Percentiles rank a stretch among this genome's conserved stretches.
phyloP scores from a whole-genome alignment of 1,284 basidiomycete species.

The Hymenochaete sp. region DNA sequence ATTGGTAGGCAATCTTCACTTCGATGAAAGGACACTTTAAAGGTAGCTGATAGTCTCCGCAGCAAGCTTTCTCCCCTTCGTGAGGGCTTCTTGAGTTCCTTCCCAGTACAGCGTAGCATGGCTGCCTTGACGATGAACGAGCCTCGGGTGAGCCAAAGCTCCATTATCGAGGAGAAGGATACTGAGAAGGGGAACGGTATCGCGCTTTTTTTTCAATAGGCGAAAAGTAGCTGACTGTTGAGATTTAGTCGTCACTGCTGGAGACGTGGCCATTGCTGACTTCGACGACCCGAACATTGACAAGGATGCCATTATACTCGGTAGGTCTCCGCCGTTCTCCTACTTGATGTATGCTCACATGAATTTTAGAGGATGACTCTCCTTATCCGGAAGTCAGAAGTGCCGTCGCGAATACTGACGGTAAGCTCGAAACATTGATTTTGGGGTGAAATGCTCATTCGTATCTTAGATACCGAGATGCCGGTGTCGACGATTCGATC shows the following conservation, averaged over 20 bases:
- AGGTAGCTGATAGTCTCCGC: constrained; percentile 1
- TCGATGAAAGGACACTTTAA: not conserved
- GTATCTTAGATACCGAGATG: constrained; percentile 21
- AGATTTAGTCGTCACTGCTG: not conserved
- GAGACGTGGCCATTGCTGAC: constrained; percentile 12
- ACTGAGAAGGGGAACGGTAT: constrained; percentile 13
- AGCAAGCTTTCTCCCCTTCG: not conserved
- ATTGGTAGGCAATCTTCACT: not conserved
- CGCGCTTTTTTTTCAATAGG: not conserved
- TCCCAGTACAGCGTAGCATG: not conserved
- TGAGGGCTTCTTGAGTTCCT: not conserved
- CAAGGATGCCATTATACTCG: constrained; percentile 13
- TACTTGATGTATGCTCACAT: not conserved
- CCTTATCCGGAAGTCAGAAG: constrained; percentile 33
- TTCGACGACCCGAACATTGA: constrained; percentile 20
- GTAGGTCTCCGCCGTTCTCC: not conserved
- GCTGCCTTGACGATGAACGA: constrained; percentile 9
- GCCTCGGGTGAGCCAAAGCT: constrained; percentile 11
- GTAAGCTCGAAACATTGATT: too few species aligned
- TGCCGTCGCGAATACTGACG: constrained; percentile 25
- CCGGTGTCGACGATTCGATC: constrained; percentile 31
- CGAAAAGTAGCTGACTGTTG: not conserved
- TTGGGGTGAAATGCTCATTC: too few species aligned
- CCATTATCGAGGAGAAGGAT: constrained; percentile 16
- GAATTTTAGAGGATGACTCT: constrained; percentile 17